These are phyloP conservation scores for Geotrichum bryndzae DNA, from an alignment of 1,139 yeast genomes.

Conservation along the genomic window DNA sequence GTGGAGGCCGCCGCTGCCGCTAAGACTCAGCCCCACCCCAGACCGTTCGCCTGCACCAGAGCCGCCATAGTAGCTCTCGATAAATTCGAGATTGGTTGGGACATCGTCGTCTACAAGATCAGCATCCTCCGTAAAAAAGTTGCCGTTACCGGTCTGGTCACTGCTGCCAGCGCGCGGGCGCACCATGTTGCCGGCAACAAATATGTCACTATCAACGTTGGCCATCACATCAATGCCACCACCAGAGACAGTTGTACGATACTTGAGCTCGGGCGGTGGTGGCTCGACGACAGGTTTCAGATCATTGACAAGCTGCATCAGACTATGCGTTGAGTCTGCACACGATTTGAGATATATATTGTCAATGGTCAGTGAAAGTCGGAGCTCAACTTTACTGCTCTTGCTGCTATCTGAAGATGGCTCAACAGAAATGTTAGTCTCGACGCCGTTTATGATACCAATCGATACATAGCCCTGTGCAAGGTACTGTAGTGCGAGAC, in stretches of 20 bases:
- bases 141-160: constrained; percentile 7
- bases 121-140: constrained; percentile 9
- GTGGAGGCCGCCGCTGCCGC: constrained; percentile 2
- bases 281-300: constrained; percentile 56
- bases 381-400: neutral
- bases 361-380: constrained; percentile 7
- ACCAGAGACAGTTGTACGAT: constrained; percentile 27
- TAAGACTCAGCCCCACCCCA: constrained; percentile 13
- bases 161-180: neutral
- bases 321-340: constrained; percentile 77
- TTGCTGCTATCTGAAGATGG: neutral
- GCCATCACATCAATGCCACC: constrained; percentile 43
- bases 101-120: constrained; percentile 29
- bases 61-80: constrained; percentile 37
- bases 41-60: constrained; percentile 22
- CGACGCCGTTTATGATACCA: constrained; percentile 5
- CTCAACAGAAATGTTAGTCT: neutral
- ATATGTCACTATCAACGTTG: constrained; percentile 21
- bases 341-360: constrained; percentile 44
- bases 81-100: constrained; percentile 33
- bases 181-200: constrained; percentile 1
- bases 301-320: constrained; percentile 63
- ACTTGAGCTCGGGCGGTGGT: constrained; percentile 39
- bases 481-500: constrained; percentile 5
- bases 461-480: constrained; percentile 13